Percentiles rank a stretch among this genome's conserved stretches.
These are phyloP conservation scores for Eutrema salsugineum DNA, from an alignment of 441 rosid species.

Conservation along the genomic window DNA sequence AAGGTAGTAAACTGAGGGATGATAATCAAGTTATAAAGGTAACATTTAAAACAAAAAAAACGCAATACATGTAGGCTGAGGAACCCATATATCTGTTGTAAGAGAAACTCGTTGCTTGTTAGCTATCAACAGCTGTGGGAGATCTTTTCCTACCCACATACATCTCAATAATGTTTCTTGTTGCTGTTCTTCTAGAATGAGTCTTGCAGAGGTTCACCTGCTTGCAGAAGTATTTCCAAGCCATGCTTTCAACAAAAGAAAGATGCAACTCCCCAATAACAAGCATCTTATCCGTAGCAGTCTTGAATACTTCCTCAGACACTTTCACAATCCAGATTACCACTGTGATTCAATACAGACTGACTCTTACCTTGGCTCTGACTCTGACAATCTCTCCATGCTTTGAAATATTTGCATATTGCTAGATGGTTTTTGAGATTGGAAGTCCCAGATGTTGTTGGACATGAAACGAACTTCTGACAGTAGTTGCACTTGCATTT, in stretches of 20 bases:
- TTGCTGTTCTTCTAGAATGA: neutral
- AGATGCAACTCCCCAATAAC: neutral
- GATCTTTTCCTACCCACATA: neutral
- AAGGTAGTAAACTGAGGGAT: no score
- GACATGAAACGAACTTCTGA: no score
- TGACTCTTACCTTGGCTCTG: no score
- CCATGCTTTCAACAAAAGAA: neutral
- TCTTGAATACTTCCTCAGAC: neutral
- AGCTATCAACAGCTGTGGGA: no score
- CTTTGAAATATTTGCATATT: no score
- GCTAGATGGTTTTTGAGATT: no score
- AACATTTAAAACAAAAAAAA: neutral
- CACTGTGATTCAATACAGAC: no score
- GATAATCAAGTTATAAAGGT: no score
- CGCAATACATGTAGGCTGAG: neutral
- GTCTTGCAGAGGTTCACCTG: neutral
- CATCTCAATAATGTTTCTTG: neutral
- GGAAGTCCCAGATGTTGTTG: no score
- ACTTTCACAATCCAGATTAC: neutral
- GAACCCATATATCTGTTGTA: neutral
- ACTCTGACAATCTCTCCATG: no score
- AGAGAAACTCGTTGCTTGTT: neutral
- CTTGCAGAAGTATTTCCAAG: neutral
- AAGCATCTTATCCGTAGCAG: neutral
- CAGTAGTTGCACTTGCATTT: no score